phyloP scores from a whole-genome alignment of 2,329 filamentous ascomycete species.

The Colletotrichum abscissum region DNA sequence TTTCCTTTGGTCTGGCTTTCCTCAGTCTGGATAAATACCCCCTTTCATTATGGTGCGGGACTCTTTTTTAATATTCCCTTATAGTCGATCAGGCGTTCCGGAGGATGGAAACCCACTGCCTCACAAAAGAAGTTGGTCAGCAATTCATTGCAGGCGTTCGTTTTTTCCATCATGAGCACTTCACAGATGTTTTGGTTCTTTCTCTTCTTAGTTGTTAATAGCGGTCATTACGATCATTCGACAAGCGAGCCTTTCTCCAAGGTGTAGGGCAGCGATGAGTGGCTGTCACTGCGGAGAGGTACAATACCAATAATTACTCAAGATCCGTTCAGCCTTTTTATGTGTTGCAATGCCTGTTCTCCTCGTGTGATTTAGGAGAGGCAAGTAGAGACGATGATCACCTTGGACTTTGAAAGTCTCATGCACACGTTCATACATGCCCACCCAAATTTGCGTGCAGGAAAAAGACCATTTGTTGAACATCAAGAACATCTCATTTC shows the following conservation, averaged over 20 bases:
- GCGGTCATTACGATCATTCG: neutral
- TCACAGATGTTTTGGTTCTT: too few relatives aligned
- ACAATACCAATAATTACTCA: neutral
- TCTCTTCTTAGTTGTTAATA: neutral
- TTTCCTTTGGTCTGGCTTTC: conserved; percentile 1
- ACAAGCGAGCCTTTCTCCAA: neutral
- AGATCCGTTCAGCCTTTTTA: neutral
- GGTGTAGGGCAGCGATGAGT: neutral
- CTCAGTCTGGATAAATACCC: conserved; percentile 36
- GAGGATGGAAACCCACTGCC: neutral
- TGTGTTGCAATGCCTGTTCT: neutral
- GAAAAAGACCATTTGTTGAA: neutral
- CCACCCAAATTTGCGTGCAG: too few relatives aligned
- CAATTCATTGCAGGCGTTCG: conserved; percentile 10
- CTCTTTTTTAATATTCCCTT: neutral
- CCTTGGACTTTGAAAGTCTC: too few relatives aligned
- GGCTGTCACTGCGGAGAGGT: neutral
- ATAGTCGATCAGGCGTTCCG: conserved; percentile 3
- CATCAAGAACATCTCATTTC: conserved; percentile 35
- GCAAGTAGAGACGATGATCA: neutral
- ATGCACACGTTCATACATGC: neutral
- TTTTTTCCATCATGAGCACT: neutral
- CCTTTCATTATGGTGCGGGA: conserved; percentile 19
- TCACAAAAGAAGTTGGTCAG: neutral
- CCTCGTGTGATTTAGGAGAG: neutral